Evolutionary conservation across 2,329 filamentous ascomycete species (phyloP).

Genomic region (Arthroderma uncinatum): DNA sequence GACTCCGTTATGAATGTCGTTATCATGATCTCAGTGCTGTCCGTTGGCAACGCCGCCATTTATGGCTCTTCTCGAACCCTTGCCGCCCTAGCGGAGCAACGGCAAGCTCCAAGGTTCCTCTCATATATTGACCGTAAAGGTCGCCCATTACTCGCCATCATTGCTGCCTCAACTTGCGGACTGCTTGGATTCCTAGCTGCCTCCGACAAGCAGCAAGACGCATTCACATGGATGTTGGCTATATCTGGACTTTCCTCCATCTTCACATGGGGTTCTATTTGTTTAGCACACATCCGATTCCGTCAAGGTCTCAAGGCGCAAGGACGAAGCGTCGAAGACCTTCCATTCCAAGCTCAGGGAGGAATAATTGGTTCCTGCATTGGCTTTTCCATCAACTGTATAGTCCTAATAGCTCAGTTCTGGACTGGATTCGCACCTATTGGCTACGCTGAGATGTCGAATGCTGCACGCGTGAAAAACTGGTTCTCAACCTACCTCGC

Average conservation of each 20-base stretch:
- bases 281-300: constrained; percentile 86
- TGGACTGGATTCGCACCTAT: constrained; percentile 18
- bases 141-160: constrained; percentile 64
- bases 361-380: constrained; percentile 52
- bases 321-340: constrained; percentile 59
- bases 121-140: constrained; percentile 74
- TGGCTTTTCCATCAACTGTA: constrained; percentile 44
- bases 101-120: constrained; percentile 65
- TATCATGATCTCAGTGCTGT: constrained; percentile 80
- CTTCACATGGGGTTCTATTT: constrained; percentile 74
- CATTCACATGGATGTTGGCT: constrained; percentile 71
- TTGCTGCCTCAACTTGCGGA: constrained; percentile 55
- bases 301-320: constrained; percentile 62
- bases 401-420: constrained; percentile 42
- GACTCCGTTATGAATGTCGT: constrained; percentile 91
- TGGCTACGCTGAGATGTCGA: constrained; percentile 11
- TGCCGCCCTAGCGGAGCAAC: constrained; percentile 77
- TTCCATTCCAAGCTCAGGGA: constrained; percentile 54
- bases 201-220: constrained; percentile 45
- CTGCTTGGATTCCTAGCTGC: constrained; percentile 68
- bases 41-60: constrained; percentile 82
- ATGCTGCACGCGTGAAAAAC: constrained; percentile 13
- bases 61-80: constrained; percentile 87
- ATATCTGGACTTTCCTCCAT: constrained; percentile 62
- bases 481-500: constrained; percentile 24